Base-by-base conservation (phyloP, 2,329 filamentous ascomycete genomes). In the Colletotrichum lentis region DNA sequence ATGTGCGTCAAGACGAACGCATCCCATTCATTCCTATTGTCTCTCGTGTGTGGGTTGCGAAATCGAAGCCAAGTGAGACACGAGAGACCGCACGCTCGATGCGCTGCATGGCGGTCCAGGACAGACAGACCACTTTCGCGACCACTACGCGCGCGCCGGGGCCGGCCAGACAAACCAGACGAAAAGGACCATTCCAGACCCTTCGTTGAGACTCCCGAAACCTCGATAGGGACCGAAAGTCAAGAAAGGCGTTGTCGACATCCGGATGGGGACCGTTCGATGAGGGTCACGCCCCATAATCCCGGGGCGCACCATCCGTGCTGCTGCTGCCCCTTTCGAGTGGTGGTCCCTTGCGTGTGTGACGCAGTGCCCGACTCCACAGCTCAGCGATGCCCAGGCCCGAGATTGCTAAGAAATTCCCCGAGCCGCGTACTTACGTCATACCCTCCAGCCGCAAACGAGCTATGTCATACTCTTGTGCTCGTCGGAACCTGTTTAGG, bases 371-470 rank as follows among this genome's bases (percentile, higher is more conserved):
- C 55, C 16, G 14, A 39, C 66, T 65, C 66, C 66, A 60, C 65
- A 50, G 61, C 47, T 50, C 41, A 12, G 50, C 43, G 20, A 27
- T 18, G 53, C 55, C 31, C 41, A 35, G n/a, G n/a, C 39, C 22
- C n/a, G 24, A 63, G n/a, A 11, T 35, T 22, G 8, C 46, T 47
- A 43, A 64, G 14, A 39, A 64, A 62, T 27, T 27, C 50, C 39
- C 55, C 55, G 66, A 68, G 66, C 66, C 66, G 66, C 66, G 52
- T 56, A 66, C 66, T 62, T 68, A 66, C 66, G 66, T 68, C 66
- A 68, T 68, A 55, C 27, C 14, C 27, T 49, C 24, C 41, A 35
- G n/a, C 31, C 35, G 55, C 44, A 41, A 37, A 49, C 54, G 44
- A 54, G 44, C 62, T 59, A 68, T 65, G 66, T 68, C 66, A 68